These are phyloP conservation scores for Breynia disticha DNA, from an alignment of 441 rosid species.

Conservation along the genomic window DNA sequence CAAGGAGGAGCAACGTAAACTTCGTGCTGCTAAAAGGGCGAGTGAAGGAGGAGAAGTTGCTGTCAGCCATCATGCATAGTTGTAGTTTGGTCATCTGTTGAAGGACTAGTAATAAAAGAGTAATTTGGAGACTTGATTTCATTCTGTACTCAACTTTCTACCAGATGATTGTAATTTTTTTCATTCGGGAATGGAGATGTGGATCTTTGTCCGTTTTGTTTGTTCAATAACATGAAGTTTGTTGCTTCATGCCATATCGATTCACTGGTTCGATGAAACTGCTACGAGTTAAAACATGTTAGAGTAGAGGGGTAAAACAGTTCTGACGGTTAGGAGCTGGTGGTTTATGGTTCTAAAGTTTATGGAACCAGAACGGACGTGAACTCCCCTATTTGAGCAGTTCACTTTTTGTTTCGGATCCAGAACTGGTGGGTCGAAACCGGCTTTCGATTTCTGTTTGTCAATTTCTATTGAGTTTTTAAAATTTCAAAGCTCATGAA, in stretches of 20 bases:
- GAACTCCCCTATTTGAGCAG: no score
- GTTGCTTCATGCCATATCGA: conserved; percentile 1
- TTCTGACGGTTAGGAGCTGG: no score
- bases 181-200: conserved; percentile 17
- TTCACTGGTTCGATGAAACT: no score
- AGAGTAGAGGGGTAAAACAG: no score
- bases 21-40: conserved; percentile 52
- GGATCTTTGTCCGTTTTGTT: conserved; percentile 3
- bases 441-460: no score
- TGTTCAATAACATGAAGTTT: conserved; percentile 13
- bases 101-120: conserved; percentile 21
- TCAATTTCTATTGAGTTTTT: no score
- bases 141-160: conserved; percentile 10
- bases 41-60: conserved; percentile 36
- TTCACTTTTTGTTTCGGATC: no score
- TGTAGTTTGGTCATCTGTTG: conserved; percentile 10
- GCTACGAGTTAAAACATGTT: no score
- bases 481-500: no score
- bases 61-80: conserved; percentile 36
- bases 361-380: no score
- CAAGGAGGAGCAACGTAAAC: conserved; percentile 93
- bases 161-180: conserved; percentile 12
- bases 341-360: no score
- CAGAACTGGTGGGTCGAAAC: no score
- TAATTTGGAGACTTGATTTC: conserved; percentile 16